Base-by-base conservation (phyloP, 2,329 filamentous ascomycete species). In the Pleurostoma richardsiae region DNA sequence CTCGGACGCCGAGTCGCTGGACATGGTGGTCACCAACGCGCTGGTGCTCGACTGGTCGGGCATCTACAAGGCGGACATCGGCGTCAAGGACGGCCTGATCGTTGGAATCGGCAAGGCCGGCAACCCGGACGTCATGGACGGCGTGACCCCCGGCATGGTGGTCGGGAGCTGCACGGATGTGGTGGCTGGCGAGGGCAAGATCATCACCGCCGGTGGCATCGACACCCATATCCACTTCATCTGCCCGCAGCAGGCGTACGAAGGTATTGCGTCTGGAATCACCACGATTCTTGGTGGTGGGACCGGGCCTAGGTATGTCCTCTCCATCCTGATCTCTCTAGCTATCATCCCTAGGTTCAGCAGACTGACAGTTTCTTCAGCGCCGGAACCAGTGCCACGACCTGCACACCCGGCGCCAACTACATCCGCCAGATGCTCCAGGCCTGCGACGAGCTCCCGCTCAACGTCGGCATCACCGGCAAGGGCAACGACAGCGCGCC, bases 61-160 rank as follows among this genome's bases (percentile, higher is more conserved):
- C 42, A 96, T 97, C 60, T 95, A 89, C 75, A 97, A 97, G 71
- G 92, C 91, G 5, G 92, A 97, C 64, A 95, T 97, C 61, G 92
- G 92, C 29, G 84, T 97, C 64, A 96, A 95, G 66, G 69, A 90
- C 55, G 91, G 92, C 3, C 63, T 86, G 38, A 96, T 97, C 58
- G 84, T 85, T 29, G 92, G 83, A 1, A 92, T 97, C 56, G 92
- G 92, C 49, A 96, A 97, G 68, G 90, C 92, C 11, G 92, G 92
- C 26, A 97, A 96, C 59, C 92, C 92, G n/a, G 92, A 97, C 67
- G 82, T 95, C 41, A 96, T 96, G 92, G 86, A 94, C 30, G 88
- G 88, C 4, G 89, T 97, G 5, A 75, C 85, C 49, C 74, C 82
- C 0, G 77, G 83, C 47, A 82, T 97, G 83, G 72, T 96, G 2